Evolutionary conservation across 202 grass and related monocot genomes (phyloP).

Genomic region (Hordeum pubiflorum): DNA sequence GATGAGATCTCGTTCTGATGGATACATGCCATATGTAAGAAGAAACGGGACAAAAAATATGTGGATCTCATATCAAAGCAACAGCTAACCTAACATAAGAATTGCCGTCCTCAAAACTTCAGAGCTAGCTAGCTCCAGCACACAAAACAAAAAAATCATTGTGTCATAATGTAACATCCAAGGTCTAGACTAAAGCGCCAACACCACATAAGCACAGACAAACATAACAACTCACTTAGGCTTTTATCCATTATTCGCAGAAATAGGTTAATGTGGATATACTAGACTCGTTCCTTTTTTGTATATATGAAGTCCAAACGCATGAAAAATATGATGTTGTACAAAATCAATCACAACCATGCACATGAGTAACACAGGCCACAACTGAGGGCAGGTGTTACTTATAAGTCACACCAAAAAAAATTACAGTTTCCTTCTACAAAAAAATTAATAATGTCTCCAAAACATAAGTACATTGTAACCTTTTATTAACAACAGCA

Average conservation of each 20-base stretch:
- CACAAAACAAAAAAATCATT: neutral
- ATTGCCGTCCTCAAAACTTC: neutral
- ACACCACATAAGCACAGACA: neutral
- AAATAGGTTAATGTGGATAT: neutral
- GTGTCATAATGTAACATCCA: neutral
- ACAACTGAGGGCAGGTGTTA: neutral
- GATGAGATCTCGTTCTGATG: neutral
- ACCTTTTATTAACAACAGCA: neutral
- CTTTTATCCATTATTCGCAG: neutral
- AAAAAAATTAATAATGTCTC: neutral
- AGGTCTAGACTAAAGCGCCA: neutral
- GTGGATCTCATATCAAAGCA: neutral
- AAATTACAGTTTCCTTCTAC: neutral
- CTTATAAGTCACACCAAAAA: neutral
- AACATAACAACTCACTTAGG: neutral
- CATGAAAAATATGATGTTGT: neutral
- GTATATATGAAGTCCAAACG: neutral
- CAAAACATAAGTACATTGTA: conserved; percentile 1
- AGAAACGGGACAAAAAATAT: neutral
- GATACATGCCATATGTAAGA: neutral
- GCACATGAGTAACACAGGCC: neutral
- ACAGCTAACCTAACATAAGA: neutral
- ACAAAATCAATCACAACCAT: neutral
- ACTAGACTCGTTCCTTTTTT: neutral
- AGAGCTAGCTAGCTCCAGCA: neutral